Conservation (phyloP, 495 filamentous ascomycete species). For the Neurospora africana region DNA sequence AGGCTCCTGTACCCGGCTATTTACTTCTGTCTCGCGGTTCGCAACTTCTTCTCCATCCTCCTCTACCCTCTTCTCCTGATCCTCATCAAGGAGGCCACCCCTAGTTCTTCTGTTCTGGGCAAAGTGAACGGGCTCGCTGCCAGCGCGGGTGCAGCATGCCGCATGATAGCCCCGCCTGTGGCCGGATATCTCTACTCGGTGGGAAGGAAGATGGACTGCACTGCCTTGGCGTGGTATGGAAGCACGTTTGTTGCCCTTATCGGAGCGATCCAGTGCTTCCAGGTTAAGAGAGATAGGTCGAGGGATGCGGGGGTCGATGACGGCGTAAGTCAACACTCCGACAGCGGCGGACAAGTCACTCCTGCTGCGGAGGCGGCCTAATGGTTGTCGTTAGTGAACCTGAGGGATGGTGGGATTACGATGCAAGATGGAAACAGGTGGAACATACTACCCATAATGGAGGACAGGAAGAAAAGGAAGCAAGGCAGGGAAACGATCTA, state of each 20-base stretch:
- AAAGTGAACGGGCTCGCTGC: constrained; percentile 76
- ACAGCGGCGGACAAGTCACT: not conserved
- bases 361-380: not conserved
- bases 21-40: constrained; percentile 57
- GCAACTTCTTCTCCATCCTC: constrained; percentile 68
- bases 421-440: not conserved
- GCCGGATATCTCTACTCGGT: constrained; percentile 65
- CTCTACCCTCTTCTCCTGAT: constrained; percentile 72
- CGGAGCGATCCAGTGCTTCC: constrained; percentile 59
- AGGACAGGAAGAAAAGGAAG: not conserved
- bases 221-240: constrained; percentile 69
- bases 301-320: not conserved
- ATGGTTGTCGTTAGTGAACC: too few relatives aligned
- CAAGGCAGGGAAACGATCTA: not conserved
- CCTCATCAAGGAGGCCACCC: constrained; percentile 73
- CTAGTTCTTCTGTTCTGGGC: constrained; percentile 53
- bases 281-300: constrained; percentile 39
- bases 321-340: not conserved
- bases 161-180: constrained; percentile 65
- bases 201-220: constrained; percentile 55
- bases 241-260: constrained; percentile 58
- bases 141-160: constrained; percentile 64
- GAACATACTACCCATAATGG: not conserved
- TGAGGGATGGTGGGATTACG: too few relatives aligned
- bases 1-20: constrained; percentile 53